These are phyloP conservation scores for Nicotiana benthamiana DNA, from an alignment of 257 asterid genomes.

Conservation along the genomic window DNA sequence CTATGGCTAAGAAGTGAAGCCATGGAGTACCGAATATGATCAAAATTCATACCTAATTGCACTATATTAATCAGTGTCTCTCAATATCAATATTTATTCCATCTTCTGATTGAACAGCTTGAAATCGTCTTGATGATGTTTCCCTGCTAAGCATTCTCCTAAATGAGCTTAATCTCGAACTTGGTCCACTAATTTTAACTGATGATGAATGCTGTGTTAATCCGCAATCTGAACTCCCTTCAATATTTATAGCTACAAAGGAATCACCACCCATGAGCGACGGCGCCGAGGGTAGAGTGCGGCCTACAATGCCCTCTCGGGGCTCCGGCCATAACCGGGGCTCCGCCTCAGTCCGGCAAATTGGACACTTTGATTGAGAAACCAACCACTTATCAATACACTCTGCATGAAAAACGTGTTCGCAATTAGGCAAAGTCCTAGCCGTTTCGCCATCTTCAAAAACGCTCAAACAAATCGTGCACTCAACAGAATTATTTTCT, in stretches of 20 bases:
- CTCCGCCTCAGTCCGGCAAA: slow-evolving; percentile 64
- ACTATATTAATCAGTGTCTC: slow-evolving; percentile 35
- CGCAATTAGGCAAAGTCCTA: slow-evolving; percentile 62
- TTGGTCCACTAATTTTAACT: slow-evolving; percentile 33
- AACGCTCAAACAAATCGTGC: slow-evolving; percentile 57
- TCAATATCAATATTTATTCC: slow-evolving; percentile 41
- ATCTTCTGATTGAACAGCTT: slow-evolving; percentile 34
- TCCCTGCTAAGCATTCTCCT: slow-evolving; percentile 60
- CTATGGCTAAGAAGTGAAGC: not conserved
- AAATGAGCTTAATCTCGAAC: slow-evolving; percentile 62
- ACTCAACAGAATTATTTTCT: slow-evolving; percentile 29
- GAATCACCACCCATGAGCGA: slow-evolving; percentile 14
- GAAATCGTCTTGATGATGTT: slow-evolving; percentile 48
- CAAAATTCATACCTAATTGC: not conserved
- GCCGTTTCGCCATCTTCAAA: slow-evolving; percentile 64
- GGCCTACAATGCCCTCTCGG: slow-evolving; percentile 32
- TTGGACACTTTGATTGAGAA: slow-evolving; percentile 65
- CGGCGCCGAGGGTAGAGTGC: slow-evolving; percentile 35
- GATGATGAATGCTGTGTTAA: not conserved
- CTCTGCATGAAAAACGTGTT: slow-evolving; percentile 64
- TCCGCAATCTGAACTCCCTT: slow-evolving; percentile 18
- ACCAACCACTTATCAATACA: slow-evolving; percentile 72
- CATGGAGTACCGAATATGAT: not conserved
- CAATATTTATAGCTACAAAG: not conserved
- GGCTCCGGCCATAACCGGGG: slow-evolving; percentile 52